Percentiles rank a stretch among this genome's conserved stretches.
Evolutionary conservation across 2,329 filamentous ascomycete species (phyloP).

Genomic region (Seiridium unicorne): DNA sequence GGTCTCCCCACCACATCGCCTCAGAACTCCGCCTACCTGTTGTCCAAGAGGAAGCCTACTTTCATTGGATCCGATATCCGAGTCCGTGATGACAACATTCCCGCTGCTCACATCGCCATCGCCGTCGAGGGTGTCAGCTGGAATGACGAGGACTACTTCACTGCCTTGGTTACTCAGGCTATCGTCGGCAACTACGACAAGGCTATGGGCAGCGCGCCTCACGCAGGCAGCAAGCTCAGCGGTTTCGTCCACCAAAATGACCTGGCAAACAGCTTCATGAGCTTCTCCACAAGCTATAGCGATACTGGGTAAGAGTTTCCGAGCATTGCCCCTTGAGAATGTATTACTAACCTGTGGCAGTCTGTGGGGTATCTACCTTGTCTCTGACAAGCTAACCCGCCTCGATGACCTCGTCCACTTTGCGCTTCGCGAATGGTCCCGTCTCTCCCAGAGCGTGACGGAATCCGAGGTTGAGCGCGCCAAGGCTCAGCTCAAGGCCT

Average conservation of each 20-base stretch:
- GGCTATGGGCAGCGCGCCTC: constrained; percentile 94
- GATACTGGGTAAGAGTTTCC: constrained; percentile 79
- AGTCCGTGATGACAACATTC: constrained; percentile 93
- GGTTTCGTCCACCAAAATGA: constrained; percentile 90
- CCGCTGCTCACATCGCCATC: constrained; percentile 95
- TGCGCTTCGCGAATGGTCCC: constrained; percentile 96
- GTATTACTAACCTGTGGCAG: constrained; percentile 46
- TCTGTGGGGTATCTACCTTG: constrained; percentile 99
- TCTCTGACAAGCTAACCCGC: constrained; percentile 81
- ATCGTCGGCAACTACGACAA: constrained; percentile 99
- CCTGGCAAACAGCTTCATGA: constrained; percentile 99
- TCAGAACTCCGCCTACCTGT: constrained; percentile 70
- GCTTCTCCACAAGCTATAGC: constrained; percentile 99
- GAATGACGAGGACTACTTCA: constrained; percentile 99
- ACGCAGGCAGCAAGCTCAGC: constrained; percentile 98
- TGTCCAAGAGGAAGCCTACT: constrained; percentile 84
- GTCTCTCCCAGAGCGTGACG: constrained; percentile 83
- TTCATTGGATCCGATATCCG: constrained; percentile 96
- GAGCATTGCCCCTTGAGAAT: constrained; percentile 17
- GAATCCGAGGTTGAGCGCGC: constrained; percentile 94
- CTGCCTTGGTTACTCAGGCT: constrained; percentile 92
- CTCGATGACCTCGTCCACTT: constrained; percentile 98
- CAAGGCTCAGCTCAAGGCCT: constrained; percentile 98
- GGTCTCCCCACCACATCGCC: constrained; percentile 73
- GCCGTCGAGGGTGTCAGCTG: constrained; percentile 99